A percentile compares a stretch with the other conserved stretches of the same genome.
These are phyloP conservation scores for Cajanus cajan DNA, from an alignment of 306 rosid species.

Conservation along the genomic window DNA sequence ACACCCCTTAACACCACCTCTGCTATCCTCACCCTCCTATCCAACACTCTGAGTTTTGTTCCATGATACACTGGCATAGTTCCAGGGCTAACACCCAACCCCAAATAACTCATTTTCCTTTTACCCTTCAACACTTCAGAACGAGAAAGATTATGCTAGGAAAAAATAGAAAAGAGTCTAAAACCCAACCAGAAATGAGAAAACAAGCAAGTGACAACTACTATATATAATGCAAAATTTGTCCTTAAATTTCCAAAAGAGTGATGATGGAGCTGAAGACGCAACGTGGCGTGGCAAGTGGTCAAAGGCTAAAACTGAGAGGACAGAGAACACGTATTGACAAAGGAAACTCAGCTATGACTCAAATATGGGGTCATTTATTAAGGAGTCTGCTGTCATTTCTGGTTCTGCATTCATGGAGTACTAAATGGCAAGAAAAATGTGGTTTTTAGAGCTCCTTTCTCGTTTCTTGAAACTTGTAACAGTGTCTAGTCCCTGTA, in stretches of 20 bases:
- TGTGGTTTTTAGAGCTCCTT: slow-evolving; percentile 13
- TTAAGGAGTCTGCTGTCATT: slow-evolving; percentile 19
- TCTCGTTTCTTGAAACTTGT: slow-evolving; percentile 20
- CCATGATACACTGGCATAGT: slow-evolving; percentile 59
- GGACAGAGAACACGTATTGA: neutral
- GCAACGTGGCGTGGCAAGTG: slow-evolving; percentile 35
- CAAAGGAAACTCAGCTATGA: slow-evolving; percentile 15
- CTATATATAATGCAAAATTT: neutral
- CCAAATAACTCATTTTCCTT: slow-evolving; percentile 59
- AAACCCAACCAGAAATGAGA: neutral
- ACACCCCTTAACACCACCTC: slow-evolving; percentile 65
- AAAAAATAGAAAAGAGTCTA: neutral
- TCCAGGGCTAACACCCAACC: slow-evolving; percentile 76
- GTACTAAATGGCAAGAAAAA: neutral
- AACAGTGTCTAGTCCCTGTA: slow-evolving; percentile 34
- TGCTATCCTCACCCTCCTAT: slow-evolving; percentile 53
- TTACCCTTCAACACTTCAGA: slow-evolving; percentile 1
- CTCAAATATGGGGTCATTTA: neutral
- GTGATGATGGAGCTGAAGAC: slow-evolving; percentile 25
- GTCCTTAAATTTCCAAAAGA: slow-evolving; percentile 15
- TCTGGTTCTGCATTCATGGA: slow-evolving; percentile 31
- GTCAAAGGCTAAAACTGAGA: slow-evolving; percentile 28
- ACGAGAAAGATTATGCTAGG: neutral
- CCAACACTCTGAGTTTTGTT: slow-evolving; percentile 41
- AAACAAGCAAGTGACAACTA: neutral